Percentiles rank a stretch among this genome's conserved stretches.
Conservation (phyloP, 495 filamentous ascomycete species). For the Beverwykella pulmonaria region DNA sequence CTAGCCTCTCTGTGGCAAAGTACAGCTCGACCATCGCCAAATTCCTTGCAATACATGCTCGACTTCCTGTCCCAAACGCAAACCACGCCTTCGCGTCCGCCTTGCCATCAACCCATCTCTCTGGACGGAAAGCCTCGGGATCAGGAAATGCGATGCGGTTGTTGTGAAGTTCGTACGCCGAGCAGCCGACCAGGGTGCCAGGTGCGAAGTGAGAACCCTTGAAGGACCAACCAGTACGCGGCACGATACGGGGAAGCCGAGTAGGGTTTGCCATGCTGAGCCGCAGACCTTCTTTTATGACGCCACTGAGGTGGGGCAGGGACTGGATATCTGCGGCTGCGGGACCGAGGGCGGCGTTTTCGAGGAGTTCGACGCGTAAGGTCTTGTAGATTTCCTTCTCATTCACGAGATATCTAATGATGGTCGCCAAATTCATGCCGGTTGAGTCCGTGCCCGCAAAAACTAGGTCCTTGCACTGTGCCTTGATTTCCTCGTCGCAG, state of each 20-base stretch:
- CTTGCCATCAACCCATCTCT: constrained; percentile 52
- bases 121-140: constrained; percentile 52
- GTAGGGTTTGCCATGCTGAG: constrained; percentile 54
- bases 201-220: constrained; percentile 47
- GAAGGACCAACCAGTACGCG: constrained; percentile 30
- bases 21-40: constrained; percentile 48
- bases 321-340: constrained; percentile 6
- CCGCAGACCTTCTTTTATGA: constrained; percentile 28
- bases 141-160: constrained; percentile 51
- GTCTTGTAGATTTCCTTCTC: constrained; percentile 42
- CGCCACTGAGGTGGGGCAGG: constrained; percentile 22
- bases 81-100: constrained; percentile 22
- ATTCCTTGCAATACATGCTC: constrained; percentile 56
- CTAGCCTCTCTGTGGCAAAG: constrained; percentile 41
- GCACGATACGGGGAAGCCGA: constrained; percentile 53
- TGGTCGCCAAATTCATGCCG: constrained; percentile 53
- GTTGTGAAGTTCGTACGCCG: constrained; percentile 51
- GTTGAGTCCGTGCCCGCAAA: constrained; percentile 52
- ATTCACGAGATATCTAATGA: constrained; percentile 29
- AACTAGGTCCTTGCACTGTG: constrained; percentile 51
- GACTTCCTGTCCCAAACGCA: constrained; percentile 53
- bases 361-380: constrained; percentile 45
- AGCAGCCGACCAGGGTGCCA: constrained; percentile 51
- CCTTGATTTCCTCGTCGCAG: constrained; percentile 47
- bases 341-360: constrained; percentile 39